Evolutionary conservation across 805 yeast genomes (phyloP), one percentile per base, ranked within the genome.

Genomic region (Yueomyces sp.): DNA sequence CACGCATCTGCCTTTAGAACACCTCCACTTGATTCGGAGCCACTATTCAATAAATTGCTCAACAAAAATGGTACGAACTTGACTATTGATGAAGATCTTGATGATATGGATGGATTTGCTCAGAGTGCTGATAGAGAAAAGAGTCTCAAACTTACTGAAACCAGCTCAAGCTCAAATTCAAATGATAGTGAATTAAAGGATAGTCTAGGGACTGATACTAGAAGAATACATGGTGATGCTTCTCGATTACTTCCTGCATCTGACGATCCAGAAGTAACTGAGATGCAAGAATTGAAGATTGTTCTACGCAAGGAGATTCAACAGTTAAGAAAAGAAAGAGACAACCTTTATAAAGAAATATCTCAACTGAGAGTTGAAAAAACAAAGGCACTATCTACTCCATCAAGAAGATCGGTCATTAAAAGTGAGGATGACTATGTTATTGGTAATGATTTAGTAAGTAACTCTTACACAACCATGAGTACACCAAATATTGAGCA

Each of bases 321-420:
- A 5, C 26, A 11, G n/a, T 34, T 34, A 11, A 34, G 37, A 34
- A 34, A 34, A 11, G 37, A 34, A 34, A 11, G 37, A 9, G 26
- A 34, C 37, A 34, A n/a, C n/a, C 26, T 34, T 9, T 9, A 11
- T 11, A 9, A 11, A 7, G 37, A 38, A 42, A 44, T 46, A 45
- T 5, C 19, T 38, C 11, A 40, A 40, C 38, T 42, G 41, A 7
- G 40, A 36, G 5, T 29, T 34, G 19, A 9, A 30, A 36, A 11
- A n/a, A 29, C 36, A 31, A 40, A 45, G 31, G 38, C 5, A 12
- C 7, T 39, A 26, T 31, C 41, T 1, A 33, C 33, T 3, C 33
- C 19, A 12, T 37, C 37, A 26, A 11, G 5, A 34, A 34, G 37
- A 34, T 19, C 19, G 19, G 19, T 19, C 19, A 31, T 8, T 8